These are phyloP conservation scores for Trametes elegans DNA, from an alignment of 768 basidiomycete genomes.

Conservation along the genomic window DNA sequence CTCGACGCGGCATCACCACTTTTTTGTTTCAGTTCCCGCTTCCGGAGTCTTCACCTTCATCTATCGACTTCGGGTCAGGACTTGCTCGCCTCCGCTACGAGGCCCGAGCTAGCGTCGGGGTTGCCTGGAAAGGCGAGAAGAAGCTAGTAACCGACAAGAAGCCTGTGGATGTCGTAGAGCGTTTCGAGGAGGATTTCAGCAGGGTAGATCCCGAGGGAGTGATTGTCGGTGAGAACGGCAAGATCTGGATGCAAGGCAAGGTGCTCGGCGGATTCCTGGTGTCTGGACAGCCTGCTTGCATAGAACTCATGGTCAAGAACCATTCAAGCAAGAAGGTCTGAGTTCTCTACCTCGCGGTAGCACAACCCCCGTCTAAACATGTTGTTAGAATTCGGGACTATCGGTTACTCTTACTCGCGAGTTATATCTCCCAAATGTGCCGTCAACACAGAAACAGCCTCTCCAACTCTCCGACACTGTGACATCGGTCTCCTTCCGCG, in stretches of 20 bases:
- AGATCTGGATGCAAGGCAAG: conserved; percentile 72
- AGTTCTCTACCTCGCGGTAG: conserved; percentile 8
- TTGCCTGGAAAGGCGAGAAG: conserved; percentile 73
- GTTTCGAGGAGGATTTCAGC: conserved; percentile 36
- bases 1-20: conserved; percentile 71
- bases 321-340: conserved; percentile 82
- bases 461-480: conserved; percentile 68
- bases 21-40: conserved; percentile 80
- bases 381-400: conserved; percentile 61
- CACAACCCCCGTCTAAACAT: neutral
- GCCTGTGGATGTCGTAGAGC: conserved; percentile 64
- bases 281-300: conserved; percentile 66
- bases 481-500: conserved; percentile 66
- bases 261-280: conserved; percentile 62
- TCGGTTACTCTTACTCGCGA: conserved; percentile 58
- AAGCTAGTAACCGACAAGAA: conserved; percentile 62
- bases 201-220: conserved; percentile 53
- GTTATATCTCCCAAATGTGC: conserved; percentile 50
- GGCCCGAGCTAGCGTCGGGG: conserved; percentile 67
- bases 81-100: conserved; percentile 73
- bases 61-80: conserved; percentile 68
- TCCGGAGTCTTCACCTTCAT: conserved; percentile 63
- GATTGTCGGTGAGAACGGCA: conserved; percentile 73
- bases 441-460: conserved; percentile 41
- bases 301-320: conserved; percentile 81